Conservation (phyloP, 805 yeast genomes). For the Yarrowia alimentaria region DNA sequence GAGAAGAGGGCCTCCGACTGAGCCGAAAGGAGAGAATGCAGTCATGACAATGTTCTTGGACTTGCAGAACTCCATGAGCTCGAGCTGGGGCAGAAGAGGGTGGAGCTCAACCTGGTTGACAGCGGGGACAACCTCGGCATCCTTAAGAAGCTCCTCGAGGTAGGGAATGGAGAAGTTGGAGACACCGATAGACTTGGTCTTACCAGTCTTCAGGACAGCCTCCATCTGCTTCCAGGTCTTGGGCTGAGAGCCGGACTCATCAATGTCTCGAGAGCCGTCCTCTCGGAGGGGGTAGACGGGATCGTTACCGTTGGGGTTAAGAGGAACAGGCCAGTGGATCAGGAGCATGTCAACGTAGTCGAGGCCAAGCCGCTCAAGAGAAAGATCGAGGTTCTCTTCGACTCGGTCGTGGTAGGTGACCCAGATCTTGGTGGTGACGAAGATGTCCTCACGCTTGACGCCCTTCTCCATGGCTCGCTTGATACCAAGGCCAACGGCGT, state of each 20-base stretch:
- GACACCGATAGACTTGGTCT: conserved; percentile 69
- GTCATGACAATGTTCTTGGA: conserved; percentile 56
- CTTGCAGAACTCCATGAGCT: conserved; percentile 53
- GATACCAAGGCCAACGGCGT: conserved; percentile 60
- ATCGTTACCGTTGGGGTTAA: conserved; percentile 31
- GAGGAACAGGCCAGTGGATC: conserved; percentile 63
- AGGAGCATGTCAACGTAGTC: conserved; percentile 66
- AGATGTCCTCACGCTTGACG: conserved; percentile 51
- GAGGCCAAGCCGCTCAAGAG: conserved; percentile 51
- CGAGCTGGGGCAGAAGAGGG: conserved; percentile 65
- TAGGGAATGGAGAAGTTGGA: conserved; percentile 64
- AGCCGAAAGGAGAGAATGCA: conserved; percentile 75
- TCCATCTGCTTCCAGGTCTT: conserved; percentile 67
- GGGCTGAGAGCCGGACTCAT: conserved; percentile 38
- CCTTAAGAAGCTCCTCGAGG: conserved; percentile 49
- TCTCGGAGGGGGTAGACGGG: conserved; percentile 41
- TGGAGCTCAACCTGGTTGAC: conserved; percentile 76
- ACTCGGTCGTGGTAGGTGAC: conserved; percentile 42
- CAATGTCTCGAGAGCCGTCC: conserved; percentile 44
- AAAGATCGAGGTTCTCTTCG: conserved; percentile 49
- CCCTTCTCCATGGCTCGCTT: conserved; percentile 44
- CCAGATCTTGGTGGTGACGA: conserved; percentile 66
- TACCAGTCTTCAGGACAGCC: conserved; percentile 45
- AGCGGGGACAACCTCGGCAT: conserved; percentile 58
- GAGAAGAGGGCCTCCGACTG: conserved; percentile 62